Evolutionary conservation across 805 yeast genomes (phyloP), one percentile per base, ranked within the genome.

Genomic region (Yarrowia sp.): DNA sequence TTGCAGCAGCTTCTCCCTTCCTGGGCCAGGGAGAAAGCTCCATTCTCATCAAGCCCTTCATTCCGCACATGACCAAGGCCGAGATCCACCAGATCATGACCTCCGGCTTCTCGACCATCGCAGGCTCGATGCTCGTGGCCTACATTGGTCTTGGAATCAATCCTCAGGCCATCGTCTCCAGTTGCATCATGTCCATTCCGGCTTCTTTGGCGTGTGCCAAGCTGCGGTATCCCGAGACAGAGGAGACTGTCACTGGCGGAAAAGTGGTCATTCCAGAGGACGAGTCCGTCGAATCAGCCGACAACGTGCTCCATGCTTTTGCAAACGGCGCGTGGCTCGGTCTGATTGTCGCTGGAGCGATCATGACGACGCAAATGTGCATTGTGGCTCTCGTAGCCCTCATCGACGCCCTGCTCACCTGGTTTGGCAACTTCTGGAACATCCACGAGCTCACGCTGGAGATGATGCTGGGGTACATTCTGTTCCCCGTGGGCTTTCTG

Each of bases 101-200:
- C 51, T 80, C 86, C 27, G 87, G 87, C 6, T 84, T 84, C 68
- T 81, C 86, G n/a, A 84, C 87, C 53, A 83, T 84, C 64, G 79
- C 86, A 1, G 88, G 88, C 22, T 81, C 86, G 3, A 86, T 83
- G 32, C 75, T 84, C 66, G 86, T 83, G 2, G 80, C 85, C 4
- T 84, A 84, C 70, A 81, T 84, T 63, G 84, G 85, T 3, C 74
- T 84, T 69, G 88, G 87, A 33, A 77, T 84, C 66, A 82, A 81
- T 66, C 77, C 87, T 1, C 85, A 82, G 66, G 86, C 86, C 6
- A 75, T 84, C 69, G 81, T 84, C n/a, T 80, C 85, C 21, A 80
- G 85, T 35, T 84, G 87, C 75, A 84, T 84, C 60, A 84, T 84
- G 88, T 83, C 87, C 1, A 83, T 84, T 68, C 88, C 88, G 6